Base-by-base conservation (phyloP, 768 basidiomycete species). In the Termitomyces sp. region DNA sequence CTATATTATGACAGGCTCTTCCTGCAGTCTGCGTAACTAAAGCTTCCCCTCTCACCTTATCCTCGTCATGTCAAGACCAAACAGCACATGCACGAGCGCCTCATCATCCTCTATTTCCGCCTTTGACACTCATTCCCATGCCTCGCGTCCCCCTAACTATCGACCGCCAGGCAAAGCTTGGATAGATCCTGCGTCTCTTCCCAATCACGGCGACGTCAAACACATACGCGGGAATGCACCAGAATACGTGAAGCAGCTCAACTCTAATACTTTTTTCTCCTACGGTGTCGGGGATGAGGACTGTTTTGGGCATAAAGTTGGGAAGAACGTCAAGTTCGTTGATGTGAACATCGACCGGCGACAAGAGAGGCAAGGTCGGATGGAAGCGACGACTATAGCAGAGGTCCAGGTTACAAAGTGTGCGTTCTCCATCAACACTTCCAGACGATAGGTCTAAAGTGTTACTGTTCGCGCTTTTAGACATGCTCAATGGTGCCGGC, bases 401-500 rank as follows among this genome's bases (percentile, higher is more conserved):
- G 88, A 88, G 64, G 71, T 88, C 10, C 68, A 75, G 46, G 83
- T 87, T 45, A 75, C 77, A 50, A 84, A 84, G 72, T 76, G 86
- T 83, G 65, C 30, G 82, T 66, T 26, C 61, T 47, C 41, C 45
- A 44, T 51, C 3, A 19, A 28, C 30, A 28, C 45, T 37, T 48
- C 37, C 49, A 28, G 45, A 26, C 45, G 41, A 51, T 55, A 22
- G 52, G 56, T 46, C 57, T 54, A 22, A 40, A 22, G 21, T 24
- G 19, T 34, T 24, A 32, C 21, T 32, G 34, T 38, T 32, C 24
- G 32, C 55, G 32, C 30, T 37, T 45, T 37, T 58, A 86, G 87
- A 78, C 54, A 87, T 88, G 85, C 71, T 88, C 32, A 90, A 89
- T 60, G 87, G 87, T 12, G 84, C 85, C 24, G 83, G 84, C 2